Base-by-base conservation (phyloP, 2,329 filamentous ascomycete species). In the Monilinia polystroma region DNA sequence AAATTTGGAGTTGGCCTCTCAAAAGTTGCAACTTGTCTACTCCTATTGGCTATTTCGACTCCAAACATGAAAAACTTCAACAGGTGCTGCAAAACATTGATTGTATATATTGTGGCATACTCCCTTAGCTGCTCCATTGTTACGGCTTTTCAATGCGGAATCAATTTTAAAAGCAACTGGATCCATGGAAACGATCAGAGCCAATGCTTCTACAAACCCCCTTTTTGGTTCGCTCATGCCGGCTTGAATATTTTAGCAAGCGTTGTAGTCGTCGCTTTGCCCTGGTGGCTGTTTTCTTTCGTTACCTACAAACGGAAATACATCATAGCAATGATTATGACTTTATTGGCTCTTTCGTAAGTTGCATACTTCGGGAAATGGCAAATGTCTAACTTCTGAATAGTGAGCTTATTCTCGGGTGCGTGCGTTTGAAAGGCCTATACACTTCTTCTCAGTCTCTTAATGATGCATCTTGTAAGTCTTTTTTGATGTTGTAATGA, bases 211-310 rank as follows among this genome's bases (percentile, higher is more conserved):
- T 59, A 45, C 11, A 67, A 65, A 38, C 57, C 67, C 7, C 67
- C 68, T 14, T 70, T 70, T 49, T 70, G 68, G 64, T 70, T 69
- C 49, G 55, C 54, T 20, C 67, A 69, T 45, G 68, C 60, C 3
- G 68, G 51, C 26, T 58, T 68, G 51, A 70, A 67, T 23, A 69
- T 68, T 41, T 62, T 62, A 2, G 53, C 65, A 26, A 68, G 67
- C 45, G 11, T 68, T 12, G 20, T 64, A 4, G 64, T 68, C 8
- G 65, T 56, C n/a, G 35, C 1, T 18, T 51, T 68, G 29, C 67
- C 67, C 18, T 60, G 59, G 59, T 68, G 67, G 65, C 47, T 68
- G 16, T 68, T 68, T 38, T 64, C 51, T 43, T 55, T 49, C 20
- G 64, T 68, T 51, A 55, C 56, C 38, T 68, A 68, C 51, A 68